Conservation (phyloP, 1,284 basidiomycete species). For the Macrocybe sp. region DNA sequence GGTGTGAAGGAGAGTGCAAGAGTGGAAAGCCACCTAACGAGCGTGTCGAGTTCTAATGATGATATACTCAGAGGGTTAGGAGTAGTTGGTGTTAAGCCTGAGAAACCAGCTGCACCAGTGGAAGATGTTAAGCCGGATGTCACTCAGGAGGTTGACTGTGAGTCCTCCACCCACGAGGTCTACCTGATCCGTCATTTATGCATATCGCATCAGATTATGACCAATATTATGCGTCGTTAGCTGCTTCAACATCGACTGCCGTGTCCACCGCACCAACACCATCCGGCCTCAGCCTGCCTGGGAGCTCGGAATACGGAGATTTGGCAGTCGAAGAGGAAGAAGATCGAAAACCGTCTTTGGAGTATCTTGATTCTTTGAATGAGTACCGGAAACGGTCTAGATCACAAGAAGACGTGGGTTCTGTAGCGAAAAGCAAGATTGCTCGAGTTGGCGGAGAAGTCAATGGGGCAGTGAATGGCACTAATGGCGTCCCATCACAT, state of each 20-base stretch:
- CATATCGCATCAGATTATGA: conserved; percentile 53
- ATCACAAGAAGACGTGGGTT: conserved; percentile 54
- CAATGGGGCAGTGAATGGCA: background rate
- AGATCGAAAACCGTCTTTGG: conserved; percentile 58
- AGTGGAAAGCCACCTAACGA: conserved; percentile 28
- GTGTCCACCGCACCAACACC: conserved; percentile 57
- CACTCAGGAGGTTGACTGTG: conserved; percentile 60
- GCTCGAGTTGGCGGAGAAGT: conserved; percentile 17
- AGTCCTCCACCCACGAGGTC: conserved; percentile 19
- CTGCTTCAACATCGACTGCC: conserved; percentile 55
- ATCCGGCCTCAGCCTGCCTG: conserved; percentile 36
- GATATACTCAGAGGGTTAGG: conserved; percentile 65
- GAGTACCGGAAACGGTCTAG: conserved; percentile 68
- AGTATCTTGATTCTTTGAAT: conserved; percentile 63
- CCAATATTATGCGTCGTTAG: conserved; percentile 73
- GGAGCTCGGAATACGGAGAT: conserved; percentile 42
- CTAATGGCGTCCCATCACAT: too few species aligned
- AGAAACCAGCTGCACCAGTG: conserved; percentile 23
- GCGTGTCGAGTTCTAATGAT: conserved; percentile 44
- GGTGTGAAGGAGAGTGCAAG: conserved; percentile 68
- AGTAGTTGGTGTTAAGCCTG: conserved; percentile 36
- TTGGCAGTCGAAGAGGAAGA: conserved; percentile 53
- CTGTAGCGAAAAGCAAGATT: conserved; percentile 36
- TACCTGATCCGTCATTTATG: conserved; percentile 3
- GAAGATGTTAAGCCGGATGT: conserved; percentile 57